Percentiles rank a stretch among this genome's conserved stretches.
These are phyloP conservation scores for Physcia stellaris DNA, from an alignment of 495 filamentous ascomycete species.

Conservation along the genomic window DNA sequence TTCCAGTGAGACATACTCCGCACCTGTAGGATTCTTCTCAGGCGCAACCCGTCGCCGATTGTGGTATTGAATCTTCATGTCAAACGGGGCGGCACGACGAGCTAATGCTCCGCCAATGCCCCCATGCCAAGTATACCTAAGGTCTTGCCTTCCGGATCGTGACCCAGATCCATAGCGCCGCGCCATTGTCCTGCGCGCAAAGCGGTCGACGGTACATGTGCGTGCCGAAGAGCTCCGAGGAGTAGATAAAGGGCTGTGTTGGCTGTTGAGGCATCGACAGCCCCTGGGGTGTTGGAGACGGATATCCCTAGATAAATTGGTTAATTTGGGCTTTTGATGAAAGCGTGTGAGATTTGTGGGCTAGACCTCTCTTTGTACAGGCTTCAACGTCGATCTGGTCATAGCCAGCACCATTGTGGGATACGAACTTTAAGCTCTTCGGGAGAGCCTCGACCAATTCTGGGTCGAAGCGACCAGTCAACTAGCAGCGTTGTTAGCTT, in stretches of 20 bases:
- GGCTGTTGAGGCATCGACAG: slow-evolving; percentile 58
- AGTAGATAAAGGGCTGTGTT: slow-evolving; percentile 60
- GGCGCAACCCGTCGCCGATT: slow-evolving; percentile 45
- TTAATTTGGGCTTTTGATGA: background rate
- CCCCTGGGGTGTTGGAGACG: slow-evolving; percentile 53
- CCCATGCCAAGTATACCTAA: slow-evolving; percentile 80
- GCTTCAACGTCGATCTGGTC: slow-evolving; percentile 64
- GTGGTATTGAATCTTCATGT: slow-evolving; percentile 59
- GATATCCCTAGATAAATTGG: slow-evolving; percentile 31
- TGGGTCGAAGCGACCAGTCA: slow-evolving; percentile 45
- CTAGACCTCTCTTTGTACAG: slow-evolving; percentile 42
- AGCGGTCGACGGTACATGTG: slow-evolving; percentile 46
- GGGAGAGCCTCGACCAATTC: slow-evolving; percentile 50
- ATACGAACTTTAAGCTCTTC: slow-evolving; percentile 56
- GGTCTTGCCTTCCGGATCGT: slow-evolving; percentile 56
- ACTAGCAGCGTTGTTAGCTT: slow-evolving; percentile 21
- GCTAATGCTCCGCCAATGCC: slow-evolving; percentile 68
- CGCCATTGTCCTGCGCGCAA: slow-evolving; percentile 47
- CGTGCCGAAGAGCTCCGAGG: slow-evolving; percentile 53
- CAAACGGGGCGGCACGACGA: slow-evolving; percentile 53
- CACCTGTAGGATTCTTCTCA: slow-evolving; percentile 27
- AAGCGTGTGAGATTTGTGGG: background rate
- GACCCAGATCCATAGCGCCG: slow-evolving; percentile 38
- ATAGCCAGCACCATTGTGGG: slow-evolving; percentile 79
- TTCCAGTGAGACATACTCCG: slow-evolving; percentile 15